Evolutionary conservation across 306 rosid genomes (phyloP).

Genomic region (Fagus crenata): DNA sequence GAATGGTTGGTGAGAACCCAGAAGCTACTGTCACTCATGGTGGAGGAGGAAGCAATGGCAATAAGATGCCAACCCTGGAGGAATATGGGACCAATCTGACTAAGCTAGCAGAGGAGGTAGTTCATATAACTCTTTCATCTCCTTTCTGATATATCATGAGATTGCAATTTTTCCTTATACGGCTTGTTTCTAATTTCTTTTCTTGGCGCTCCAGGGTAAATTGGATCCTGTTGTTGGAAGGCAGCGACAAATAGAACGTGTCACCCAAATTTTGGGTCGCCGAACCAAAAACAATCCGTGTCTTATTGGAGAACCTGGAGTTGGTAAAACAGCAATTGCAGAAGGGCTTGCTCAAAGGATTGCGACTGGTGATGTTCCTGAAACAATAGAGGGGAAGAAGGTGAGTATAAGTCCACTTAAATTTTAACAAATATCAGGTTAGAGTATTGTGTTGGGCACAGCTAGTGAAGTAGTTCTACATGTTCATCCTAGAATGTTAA

Average conservation of each 20-base stretch:
- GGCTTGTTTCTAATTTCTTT: background rate
- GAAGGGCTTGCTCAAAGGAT: conserved; percentile 95
- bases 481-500: background rate
- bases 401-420: conserved; percentile 35
- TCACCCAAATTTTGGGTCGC: conserved; percentile 89
- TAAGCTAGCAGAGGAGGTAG: conserved; percentile 94
- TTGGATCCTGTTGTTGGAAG: conserved; percentile 96
- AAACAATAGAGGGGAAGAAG: conserved; percentile 94
- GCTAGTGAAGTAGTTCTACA: background rate
- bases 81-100: conserved; percentile 96
- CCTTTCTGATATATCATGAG: background rate
- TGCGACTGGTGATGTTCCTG: conserved; percentile 89
- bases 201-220: conserved; percentile 56
- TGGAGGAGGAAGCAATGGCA: conserved; percentile 83
- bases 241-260: conserved; percentile 85
- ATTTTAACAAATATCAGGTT: conserved; percentile 10
- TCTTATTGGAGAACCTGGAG: conserved; percentile 92
- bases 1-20: conserved; percentile 99
- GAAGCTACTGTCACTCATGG: conserved; percentile 88
- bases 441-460: background rate
- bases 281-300: conserved; percentile 91
- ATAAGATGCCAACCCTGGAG: conserved; percentile 96
- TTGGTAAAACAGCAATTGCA: conserved; percentile 92
- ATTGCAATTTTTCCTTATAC: conserved; percentile 4
- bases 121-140: background rate